A percentile compares a stretch with the other conserved stretches of the same genome.
phyloP scores from a whole-genome alignment of 805 yeast species.

The Wickerhamomyces silvicola region DNA sequence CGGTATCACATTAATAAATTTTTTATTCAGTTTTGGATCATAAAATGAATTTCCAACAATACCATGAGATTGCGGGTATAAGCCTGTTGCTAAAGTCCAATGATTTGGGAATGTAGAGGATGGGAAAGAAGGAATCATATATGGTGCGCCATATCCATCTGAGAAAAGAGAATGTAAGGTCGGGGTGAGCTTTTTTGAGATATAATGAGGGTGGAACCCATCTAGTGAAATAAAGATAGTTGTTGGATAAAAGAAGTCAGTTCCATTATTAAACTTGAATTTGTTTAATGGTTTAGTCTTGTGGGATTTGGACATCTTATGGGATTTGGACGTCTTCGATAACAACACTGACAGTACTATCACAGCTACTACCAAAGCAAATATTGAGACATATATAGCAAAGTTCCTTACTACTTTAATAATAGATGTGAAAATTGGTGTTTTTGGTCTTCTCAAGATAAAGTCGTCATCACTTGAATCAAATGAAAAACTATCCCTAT shows the following conservation, averaged over 20 bases:
- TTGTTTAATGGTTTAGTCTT: neutral
- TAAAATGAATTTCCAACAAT: constrained; percentile 77
- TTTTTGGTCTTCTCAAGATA: constrained; percentile 13
- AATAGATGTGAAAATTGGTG: constrained; percentile 1
- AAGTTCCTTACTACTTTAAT: constrained; percentile 3
- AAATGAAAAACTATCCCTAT: constrained; percentile 18
- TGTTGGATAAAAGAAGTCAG: constrained; percentile 45
- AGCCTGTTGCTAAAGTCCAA: constrained; percentile 86
- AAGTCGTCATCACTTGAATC: constrained; percentile 25
- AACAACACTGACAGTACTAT: constrained; percentile 14
- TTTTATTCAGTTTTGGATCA: constrained; percentile 49
- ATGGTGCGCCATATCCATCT: constrained; percentile 62
- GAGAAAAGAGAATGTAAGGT: constrained; percentile 51
- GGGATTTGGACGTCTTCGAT: constrained; percentile 4
- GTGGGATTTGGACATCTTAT: neutral
- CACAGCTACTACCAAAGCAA: constrained; percentile 9
- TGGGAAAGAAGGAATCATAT: constrained; percentile 83
- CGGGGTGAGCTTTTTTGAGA: constrained; percentile 64
- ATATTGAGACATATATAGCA: constrained; percentile 3
- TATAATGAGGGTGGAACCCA: constrained; percentile 88
- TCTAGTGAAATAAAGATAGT: constrained; percentile 77
- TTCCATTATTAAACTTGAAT: constrained; percentile 15
- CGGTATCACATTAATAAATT: constrained; percentile 60
- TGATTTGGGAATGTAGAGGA: constrained; percentile 88
- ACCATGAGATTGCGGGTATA: constrained; percentile 79